phyloP scores from a whole-genome alignment of 225 moss, liverwort and hornwort species.

The Polytrichum commune region DNA sequence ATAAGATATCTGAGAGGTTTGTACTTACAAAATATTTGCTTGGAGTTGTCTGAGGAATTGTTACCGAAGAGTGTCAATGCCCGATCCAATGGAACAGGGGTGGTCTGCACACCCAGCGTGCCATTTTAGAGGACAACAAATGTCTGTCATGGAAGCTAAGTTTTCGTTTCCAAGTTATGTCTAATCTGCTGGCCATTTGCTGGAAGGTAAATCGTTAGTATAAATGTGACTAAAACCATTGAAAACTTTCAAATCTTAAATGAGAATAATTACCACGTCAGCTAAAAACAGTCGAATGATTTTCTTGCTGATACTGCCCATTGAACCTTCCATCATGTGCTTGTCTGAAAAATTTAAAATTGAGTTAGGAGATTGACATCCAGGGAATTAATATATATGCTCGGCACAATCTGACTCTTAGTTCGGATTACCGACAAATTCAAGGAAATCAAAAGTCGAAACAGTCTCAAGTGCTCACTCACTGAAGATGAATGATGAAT shows the following conservation, averaged over 20 bases:
- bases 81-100: slow-evolving; percentile 59
- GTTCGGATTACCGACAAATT: too few relatives aligned
- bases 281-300: slow-evolving; percentile 68
- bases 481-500: too few relatives aligned
- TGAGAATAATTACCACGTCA: slow-evolving; percentile 55
- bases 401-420: too few relatives aligned
- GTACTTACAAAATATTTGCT: slow-evolving; percentile 51
- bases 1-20: neutral
- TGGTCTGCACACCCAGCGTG: slow-evolving; percentile 23
- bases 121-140: slow-evolving; percentile 4
- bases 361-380: neutral
- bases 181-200: too few relatives aligned
- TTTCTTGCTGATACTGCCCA: slow-evolving; percentile 57
- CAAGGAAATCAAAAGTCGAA: too few relatives aligned
- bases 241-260: too few relatives aligned
- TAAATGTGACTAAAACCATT: too few relatives aligned
- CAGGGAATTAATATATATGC: too few relatives aligned
- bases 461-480: too few relatives aligned
- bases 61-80: slow-evolving; percentile 52
- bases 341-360: slow-evolving; percentile 30
- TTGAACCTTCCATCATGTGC: slow-evolving; percentile 40
- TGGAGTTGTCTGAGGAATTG: slow-evolving; percentile 51
- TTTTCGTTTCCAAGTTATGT: too few relatives aligned
- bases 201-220: too few relatives aligned
- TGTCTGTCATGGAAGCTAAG: too few relatives aligned